phyloP scores from a whole-genome alignment of 768 basidiomycete species.

The Hygrocybe punicea region DNA sequence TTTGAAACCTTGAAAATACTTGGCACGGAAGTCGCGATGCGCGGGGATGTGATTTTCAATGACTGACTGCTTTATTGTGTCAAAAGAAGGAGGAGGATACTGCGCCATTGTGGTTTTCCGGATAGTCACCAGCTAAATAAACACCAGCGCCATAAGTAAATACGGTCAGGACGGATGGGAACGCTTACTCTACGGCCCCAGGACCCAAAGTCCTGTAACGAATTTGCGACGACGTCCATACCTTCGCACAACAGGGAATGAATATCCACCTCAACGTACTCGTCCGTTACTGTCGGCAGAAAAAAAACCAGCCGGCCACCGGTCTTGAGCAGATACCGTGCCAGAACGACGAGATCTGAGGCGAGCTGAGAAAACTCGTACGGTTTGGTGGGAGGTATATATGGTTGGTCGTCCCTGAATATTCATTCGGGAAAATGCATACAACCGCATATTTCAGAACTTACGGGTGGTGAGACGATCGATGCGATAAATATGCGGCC shows the following conservation, averaged over 20 bases:
- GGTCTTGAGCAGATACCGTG: conserved; percentile 81
- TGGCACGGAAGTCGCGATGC: conserved; percentile 84
- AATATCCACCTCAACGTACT: conserved; percentile 86
- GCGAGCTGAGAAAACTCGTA: conserved; percentile 88
- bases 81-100: conserved; percentile 57
- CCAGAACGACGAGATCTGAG: conserved; percentile 72
- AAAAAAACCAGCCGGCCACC: conserved; percentile 92
- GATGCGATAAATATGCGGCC: conserved; percentile 38
- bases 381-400: conserved; percentile 85
- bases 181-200: conserved; percentile 85
- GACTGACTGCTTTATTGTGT: conserved; percentile 21
- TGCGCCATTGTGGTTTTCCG: conserved; percentile 54
- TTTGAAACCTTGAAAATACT: conserved; percentile 83
- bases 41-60: conserved; percentile 59
- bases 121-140: conserved; percentile 79
- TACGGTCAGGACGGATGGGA: neutral
- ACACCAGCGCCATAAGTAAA: neutral
- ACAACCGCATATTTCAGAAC: conserved; percentile 19
- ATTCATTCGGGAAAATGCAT: neutral
- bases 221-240: conserved; percentile 86
- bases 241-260: conserved; percentile 75
- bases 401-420: conserved; percentile 59
- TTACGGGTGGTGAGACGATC: conserved; percentile 43
- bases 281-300: conserved; percentile 86
- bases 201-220: conserved; percentile 87